Evolutionary conservation across 441 rosid genomes (phyloP), one percentile per base, ranked within the genome.

Genomic region (Brassica hybrid): DNA sequence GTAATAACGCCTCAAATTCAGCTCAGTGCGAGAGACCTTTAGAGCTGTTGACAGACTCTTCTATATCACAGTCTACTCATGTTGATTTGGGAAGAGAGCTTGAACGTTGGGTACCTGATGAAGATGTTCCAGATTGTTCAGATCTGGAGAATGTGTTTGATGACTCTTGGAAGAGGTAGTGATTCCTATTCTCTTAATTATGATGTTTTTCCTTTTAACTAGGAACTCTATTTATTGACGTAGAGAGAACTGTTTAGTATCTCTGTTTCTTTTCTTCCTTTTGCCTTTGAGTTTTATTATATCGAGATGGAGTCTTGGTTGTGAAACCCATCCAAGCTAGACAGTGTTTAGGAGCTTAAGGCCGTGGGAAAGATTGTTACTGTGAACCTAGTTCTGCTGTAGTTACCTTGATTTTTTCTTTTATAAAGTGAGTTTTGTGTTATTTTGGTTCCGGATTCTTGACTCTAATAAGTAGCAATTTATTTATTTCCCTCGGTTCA

Each of bases 101-200:
- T 1, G 79, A 86, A 76, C 97, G 86, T 54, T 94, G 99, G 99
- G 83, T 94, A 58, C 99, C 99, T 59, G 97, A 89, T 76, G 94
- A 80, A 78, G 90, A 89, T 86, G 86, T 66, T 80, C 93, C 87
- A n/a, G 90, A 85, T 43, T 83, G 85, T 77, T 86, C 94, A 60
- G 98, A 87, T 57, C 75, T 92, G 66, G 99, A 96, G 45, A 96
- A 90, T 82, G 85, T 82, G 73, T 94, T 96, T 78, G 94, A 92
- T 59, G 83, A 71, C 75, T 84, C 83, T 54, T 80, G 92, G 90
- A 85, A 88, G 76, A 96, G 98, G 98, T 96, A 82, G 74, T 67
- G 79, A 74, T 71, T 12, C 34, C 64, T 45, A 36, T 69, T 72
- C 77, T 82, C 72, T 63, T 25, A 60, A n/a, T 38, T 30, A 30